These are phyloP conservation scores for Capronia coronata DNA, from an alignment of 2,329 filamentous ascomycete genomes.

Conservation along the genomic window DNA sequence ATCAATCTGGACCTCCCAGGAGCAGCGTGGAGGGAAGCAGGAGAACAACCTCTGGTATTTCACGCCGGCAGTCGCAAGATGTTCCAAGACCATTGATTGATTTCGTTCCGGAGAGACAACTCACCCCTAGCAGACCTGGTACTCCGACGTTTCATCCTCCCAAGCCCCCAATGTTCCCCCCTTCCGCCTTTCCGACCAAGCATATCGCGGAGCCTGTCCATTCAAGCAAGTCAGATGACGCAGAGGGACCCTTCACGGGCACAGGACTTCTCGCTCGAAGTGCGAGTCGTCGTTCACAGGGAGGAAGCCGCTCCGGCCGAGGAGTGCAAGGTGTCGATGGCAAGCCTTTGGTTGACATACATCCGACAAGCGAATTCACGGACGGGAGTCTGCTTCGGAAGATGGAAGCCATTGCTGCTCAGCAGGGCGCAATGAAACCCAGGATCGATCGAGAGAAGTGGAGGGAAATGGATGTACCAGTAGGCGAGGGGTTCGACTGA, in stretches of 20 bases:
- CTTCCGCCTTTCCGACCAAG: constrained; percentile 13
- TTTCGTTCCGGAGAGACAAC: constrained; percentile 11
- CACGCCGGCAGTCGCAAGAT: constrained; percentile 12
- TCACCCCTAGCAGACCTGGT: neutral
- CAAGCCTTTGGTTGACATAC: constrained; percentile 41
- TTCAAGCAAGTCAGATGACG: neutral
- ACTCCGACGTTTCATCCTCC: neutral
- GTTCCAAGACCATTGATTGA: constrained; percentile 15
- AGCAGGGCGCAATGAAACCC: constrained; percentile 11
- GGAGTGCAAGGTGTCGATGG: constrained; percentile 17
- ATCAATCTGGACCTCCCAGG: constrained; percentile 49
- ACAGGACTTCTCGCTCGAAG: constrained; percentile 24
- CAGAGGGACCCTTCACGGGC: constrained; percentile 22
- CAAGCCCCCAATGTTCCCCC: constrained; percentile 2
- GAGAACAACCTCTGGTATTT: neutral
- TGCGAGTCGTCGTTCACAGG: constrained; percentile 20
- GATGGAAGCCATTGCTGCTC: constrained; percentile 28
- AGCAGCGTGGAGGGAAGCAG: constrained; percentile 1
- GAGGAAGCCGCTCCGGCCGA: constrained; percentile 12
- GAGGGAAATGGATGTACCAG: constrained; percentile 17
- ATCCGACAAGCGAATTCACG: constrained; percentile 38
- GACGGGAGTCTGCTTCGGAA: constrained; percentile 42
- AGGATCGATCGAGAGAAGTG: constrained; percentile 22
- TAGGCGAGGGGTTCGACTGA: constrained; percentile 13
- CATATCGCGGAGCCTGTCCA: constrained; percentile 5